These are phyloP conservation scores for Amaranthus tricolor DNA, from an alignment of 179 eudicot species.

Conservation along the genomic window DNA sequence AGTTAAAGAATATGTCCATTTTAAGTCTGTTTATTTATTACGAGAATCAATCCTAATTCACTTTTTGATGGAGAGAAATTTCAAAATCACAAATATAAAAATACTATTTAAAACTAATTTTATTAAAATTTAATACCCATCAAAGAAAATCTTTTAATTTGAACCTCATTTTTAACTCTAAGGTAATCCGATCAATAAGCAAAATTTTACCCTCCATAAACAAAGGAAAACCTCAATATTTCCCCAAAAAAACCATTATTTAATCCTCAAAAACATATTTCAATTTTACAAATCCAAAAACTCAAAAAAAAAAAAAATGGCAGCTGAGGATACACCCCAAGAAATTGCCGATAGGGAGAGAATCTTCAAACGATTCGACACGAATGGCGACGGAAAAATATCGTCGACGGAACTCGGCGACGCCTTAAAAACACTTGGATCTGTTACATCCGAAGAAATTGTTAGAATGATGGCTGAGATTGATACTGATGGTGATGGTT, in stretches of 20 bases:
- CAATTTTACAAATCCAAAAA: not conserved
- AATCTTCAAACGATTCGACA: slow-evolving; percentile 56
- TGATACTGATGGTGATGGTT: slow-evolving; percentile 63
- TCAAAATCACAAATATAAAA: not conserved
- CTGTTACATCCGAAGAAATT: slow-evolving; percentile 50
- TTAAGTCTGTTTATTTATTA: not conserved
- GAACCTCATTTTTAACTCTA: not conserved
- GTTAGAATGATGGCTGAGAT: slow-evolving; percentile 56
- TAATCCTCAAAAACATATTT: slow-evolving; percentile 8
- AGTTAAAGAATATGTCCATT: not conserved
- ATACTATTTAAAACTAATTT: not conserved
- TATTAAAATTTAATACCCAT: slow-evolving; percentile 1
- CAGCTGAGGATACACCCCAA: slow-evolving; percentile 44
- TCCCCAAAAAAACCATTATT: slow-evolving; percentile 1
- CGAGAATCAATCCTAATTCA: too few relatives aligned
- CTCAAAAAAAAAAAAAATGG: slow-evolving; percentile 16
- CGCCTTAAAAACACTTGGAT: slow-evolving; percentile 49
- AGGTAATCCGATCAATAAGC: slow-evolving; percentile 28
- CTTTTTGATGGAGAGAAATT: not conserved
- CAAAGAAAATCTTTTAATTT: not conserved
- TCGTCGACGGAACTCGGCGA: slow-evolving; percentile 63
- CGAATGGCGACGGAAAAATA: slow-evolving; percentile 60
- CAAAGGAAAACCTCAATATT: not conserved
- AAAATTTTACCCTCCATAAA: slow-evolving; percentile 13
- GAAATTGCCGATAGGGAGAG: slow-evolving; percentile 56